Evolutionary conservation across 169 alveolate species (phyloP), one percentile per base, ranked within the genome.

Genomic region (Plasmodium ovale): DNA sequence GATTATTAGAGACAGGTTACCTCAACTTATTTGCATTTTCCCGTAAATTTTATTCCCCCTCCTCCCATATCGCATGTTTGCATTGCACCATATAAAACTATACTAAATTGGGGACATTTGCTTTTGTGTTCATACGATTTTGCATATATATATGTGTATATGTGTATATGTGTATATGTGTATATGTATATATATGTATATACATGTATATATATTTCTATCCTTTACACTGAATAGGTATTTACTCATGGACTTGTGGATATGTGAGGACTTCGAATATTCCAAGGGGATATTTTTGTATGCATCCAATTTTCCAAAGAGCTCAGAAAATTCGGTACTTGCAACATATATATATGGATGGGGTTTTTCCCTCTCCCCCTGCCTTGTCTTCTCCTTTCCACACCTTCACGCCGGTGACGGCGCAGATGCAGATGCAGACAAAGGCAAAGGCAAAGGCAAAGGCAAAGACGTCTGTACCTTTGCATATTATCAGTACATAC

Each of bases 201-300:
- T n/a, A n/a, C n/a, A n/a, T n/a, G n/a, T n/a, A n/a, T n/a, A n/a
- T n/a, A n/a, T n/a, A n/a, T n/a, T n/a, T 7, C 31, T 10, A 33
- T 65, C 37, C 5, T 27, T 1, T 21, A 16, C 5, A 10, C 73
- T 25, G 21, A 29, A 3, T 67, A 74, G 88, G 14, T 74, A 42
- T 51, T 21, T 74, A 49, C 59, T 74, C 49, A 14, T 74, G 64
- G 88, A 74, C 53, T 27, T 62, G 62, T 74, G 88, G 88, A 42
- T 74, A 74, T 74, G 88, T 12, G 88, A 74, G 44, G 88, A 74
- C 25, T 60, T 74, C 25, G 47, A 74, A 59, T 74, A 42, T 25
- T 74, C 88, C 49, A 74, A 59, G 49, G 88, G 88, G 31, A 60
- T 74, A 62, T 74, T 60, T 74, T 60, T 74, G 29, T 74, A 74